These are phyloP conservation scores for Diplodia seriata DNA, from an alignment of 2,329 filamentous ascomycete genomes.

Conservation along the genomic window DNA sequence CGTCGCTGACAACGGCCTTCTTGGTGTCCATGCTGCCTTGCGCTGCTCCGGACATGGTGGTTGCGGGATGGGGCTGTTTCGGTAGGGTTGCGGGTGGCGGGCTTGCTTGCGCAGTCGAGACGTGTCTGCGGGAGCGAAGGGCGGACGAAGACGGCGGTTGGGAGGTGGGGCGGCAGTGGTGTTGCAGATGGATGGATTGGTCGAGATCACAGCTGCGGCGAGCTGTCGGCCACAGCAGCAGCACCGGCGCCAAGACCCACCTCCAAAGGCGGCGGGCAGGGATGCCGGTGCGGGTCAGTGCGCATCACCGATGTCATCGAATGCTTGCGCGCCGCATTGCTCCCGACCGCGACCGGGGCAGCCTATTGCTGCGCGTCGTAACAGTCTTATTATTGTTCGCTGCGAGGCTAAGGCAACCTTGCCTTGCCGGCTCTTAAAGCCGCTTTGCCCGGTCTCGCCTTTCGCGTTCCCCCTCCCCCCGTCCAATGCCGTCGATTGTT, in stretches of 20 bases:
- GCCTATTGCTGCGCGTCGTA: not conserved
- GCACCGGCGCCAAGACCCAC: constrained; percentile 16
- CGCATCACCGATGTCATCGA: constrained; percentile 28
- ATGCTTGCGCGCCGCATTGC: constrained; percentile 16
- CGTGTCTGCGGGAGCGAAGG: not conserved
- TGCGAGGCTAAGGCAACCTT: not conserved
- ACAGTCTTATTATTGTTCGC: not conserved
- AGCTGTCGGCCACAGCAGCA: constrained; percentile 18
- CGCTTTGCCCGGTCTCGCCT: not conserved
- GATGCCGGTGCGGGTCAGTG: constrained; percentile 7
- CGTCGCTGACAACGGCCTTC: constrained; percentile 47
- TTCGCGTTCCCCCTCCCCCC: not conserved
- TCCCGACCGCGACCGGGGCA: constrained; percentile 1
- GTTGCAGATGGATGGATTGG: constrained; percentile 30
- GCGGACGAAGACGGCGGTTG: not conserved
- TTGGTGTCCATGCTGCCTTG: constrained; percentile 48
- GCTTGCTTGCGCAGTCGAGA: not conserved
- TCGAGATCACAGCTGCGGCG: constrained; percentile 36
- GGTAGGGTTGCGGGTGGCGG: constrained; percentile 2
- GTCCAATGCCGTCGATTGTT: constrained; percentile 23
- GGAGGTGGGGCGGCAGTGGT: constrained; percentile 21
- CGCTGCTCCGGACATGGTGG: constrained; percentile 56
- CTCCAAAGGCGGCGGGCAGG: not conserved
- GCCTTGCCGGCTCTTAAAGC: not conserved
- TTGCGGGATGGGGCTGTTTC: not conserved